Evolutionary conservation across 2,329 filamentous ascomycete genomes (phyloP).

Genomic region (Helminthosporium solani): DNA sequence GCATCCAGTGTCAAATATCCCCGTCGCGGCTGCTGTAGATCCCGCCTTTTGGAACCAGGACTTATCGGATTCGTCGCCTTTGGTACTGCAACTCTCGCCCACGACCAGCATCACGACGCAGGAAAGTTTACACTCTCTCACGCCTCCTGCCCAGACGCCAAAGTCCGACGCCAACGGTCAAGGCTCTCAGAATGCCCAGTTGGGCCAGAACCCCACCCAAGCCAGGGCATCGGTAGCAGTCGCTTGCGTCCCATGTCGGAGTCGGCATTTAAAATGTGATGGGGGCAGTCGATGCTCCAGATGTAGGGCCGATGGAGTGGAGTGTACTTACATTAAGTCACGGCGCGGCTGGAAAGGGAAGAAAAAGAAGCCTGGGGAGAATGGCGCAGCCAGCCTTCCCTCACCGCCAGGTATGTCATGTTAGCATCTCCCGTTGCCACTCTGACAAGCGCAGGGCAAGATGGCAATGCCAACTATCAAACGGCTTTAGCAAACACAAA

Average conservation of each 20-base stretch:
- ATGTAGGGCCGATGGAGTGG: slow-evolving; percentile 47
- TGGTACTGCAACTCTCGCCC: slow-evolving; percentile 34
- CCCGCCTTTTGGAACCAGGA: slow-evolving; percentile 36
- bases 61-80: slow-evolving; percentile 26
- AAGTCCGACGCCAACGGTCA: slow-evolving; percentile 27
- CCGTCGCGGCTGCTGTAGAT: slow-evolving; percentile 33
- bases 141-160: slow-evolving; percentile 36
- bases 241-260: slow-evolving; percentile 56
- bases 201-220: slow-evolving; percentile 18
- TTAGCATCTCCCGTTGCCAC: slow-evolving; percentile 1
- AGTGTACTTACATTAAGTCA: slow-evolving; percentile 55
- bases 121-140: slow-evolving; percentile 29
- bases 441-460: slow-evolving; percentile 14
- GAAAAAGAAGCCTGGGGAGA: slow-evolving; percentile 39
- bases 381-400: slow-evolving; percentile 19
- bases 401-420: slow-evolving; percentile 27
- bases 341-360: slow-evolving; percentile 53
- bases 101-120: slow-evolving; percentile 31
- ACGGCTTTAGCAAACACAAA: slow-evolving; percentile 12
- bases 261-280: slow-evolving; percentile 56
- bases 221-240: slow-evolving; percentile 41
- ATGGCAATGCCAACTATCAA: slow-evolving; percentile 9
- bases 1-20: slow-evolving; percentile 23
- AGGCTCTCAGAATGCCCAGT: slow-evolving; percentile 19
- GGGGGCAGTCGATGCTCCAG: slow-evolving; percentile 52